Base-by-base conservation (phyloP, 2,329 filamentous ascomycete genomes). In the Emydomyces testavorans region DNA sequence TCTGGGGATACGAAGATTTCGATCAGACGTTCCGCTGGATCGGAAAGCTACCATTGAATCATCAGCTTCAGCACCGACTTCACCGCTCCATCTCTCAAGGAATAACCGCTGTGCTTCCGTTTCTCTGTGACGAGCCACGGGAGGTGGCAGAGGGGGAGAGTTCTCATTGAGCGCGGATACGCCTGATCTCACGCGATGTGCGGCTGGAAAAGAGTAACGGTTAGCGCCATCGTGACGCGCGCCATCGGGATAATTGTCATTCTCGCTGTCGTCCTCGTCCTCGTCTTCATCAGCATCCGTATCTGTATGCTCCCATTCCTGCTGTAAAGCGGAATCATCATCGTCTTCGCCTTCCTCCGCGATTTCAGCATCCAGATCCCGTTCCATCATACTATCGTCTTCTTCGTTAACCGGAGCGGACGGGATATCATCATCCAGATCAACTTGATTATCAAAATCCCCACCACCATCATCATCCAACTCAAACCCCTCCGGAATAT, bases 221-320 rank as follows among this genome's bases (percentile, higher is more conserved):
- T 53, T 50, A 18, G 42, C 42, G 4, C 40, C 42, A 4, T 51
- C 47, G 21, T 42, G 31, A n/a, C 15, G 21, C 16, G 32, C 10
- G 15, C 37, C 37, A 13, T 43, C 24, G 10, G 37, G 28, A 10
- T 28, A 43, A 16, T 16, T 36, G 7, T 43, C 50, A 34, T 49
- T 13, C 2, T 40, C 38, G 6, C 28, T n/a, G 6, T 40, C 38
- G 7, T 28, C 42, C 6, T 59, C 62, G 13, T 54, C 44, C 11
- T 59, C 59, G 8, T 69, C 64, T 4, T 68, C 68, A 20, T 68
- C 65, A 6, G 73, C 81, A 54, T 86, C 83, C 1, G 82, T 83
- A 64, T 87, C 83, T 6, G 83, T 87, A 60, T 87, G 83, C 68
- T 88, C 83, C 67, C 86, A 87, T 56, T 77, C 76, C 21, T 67